Percentiles rank a stretch among this genome's conserved stretches.
Conservation (phyloP, 495 filamentous ascomycete species). For the Xylaria scruposa region DNA sequence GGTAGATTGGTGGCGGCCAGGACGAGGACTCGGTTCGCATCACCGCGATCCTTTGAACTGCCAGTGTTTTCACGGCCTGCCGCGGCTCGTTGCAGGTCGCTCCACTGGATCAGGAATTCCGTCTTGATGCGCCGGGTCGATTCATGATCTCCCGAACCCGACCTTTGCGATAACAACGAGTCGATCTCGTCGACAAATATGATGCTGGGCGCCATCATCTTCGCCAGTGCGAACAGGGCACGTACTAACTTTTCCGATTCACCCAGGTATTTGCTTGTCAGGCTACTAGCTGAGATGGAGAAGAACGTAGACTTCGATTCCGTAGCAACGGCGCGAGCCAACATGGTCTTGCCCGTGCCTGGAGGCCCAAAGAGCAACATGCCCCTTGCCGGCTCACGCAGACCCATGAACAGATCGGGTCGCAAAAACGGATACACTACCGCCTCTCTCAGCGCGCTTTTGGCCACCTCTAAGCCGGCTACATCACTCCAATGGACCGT, state of each 20-base stretch:
- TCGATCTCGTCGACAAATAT: constrained; percentile 99
- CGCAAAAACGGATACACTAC: constrained; percentile 98
- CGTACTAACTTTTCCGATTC: constrained; percentile 97
- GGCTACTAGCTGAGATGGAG: constrained; percentile 89
- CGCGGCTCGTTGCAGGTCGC: constrained; percentile 87
- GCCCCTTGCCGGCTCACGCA: constrained; percentile 91
- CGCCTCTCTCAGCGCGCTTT: constrained; percentile 91
- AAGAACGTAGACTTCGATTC: constrained; percentile 97
- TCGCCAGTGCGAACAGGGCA: constrained; percentile 89
- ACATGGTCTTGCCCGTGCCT: constrained; percentile 98
- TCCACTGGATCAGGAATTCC: constrained; percentile 98
- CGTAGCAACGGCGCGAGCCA: constrained; percentile 92
- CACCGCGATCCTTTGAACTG: constrained; percentile 65
- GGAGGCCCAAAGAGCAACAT: constrained; percentile 98
- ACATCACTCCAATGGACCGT: constrained; percentile 96
- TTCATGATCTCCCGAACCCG: constrained; percentile 87
- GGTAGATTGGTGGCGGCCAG: constrained; percentile 96
- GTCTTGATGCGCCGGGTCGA: constrained; percentile 95
- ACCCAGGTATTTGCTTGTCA: constrained; percentile 96
- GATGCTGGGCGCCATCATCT: constrained; percentile 89
- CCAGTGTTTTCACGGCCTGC: constrained; percentile 73
- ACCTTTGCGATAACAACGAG: constrained; percentile 84
- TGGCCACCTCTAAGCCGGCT: constrained; percentile 88
- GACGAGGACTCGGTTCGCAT: constrained; percentile 88
- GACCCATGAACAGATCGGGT: constrained; percentile 92